Conservation (phyloP, 2,329 filamentous ascomycete species). For the Septoria linicola region DNA sequence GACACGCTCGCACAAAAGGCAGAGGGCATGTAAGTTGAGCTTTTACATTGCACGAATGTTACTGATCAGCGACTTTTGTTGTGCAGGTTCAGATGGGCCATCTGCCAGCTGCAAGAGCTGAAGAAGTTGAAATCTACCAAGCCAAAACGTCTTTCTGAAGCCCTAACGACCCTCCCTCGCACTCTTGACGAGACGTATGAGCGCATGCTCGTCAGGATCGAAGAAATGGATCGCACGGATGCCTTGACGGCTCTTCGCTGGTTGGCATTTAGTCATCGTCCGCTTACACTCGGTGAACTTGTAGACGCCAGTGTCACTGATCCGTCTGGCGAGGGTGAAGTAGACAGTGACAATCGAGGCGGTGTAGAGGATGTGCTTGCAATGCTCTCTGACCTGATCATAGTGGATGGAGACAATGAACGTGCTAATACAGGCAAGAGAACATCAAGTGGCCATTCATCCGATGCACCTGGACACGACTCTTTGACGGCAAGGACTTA, state of each 20-base stretch:
- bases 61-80: neutral
- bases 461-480: no score
- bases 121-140: conserved; percentile 23
- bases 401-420: conserved; percentile 18
- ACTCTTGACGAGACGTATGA: conserved; percentile 33
- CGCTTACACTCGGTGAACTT: conserved; percentile 23
- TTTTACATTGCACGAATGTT: neutral
- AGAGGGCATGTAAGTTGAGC: conserved; percentile 30
- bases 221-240: conserved; percentile 12
- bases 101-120: conserved; percentile 31
- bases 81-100: conserved; percentile 33
- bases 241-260: conserved; percentile 24
- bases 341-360: conserved; percentile 16
- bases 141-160: conserved; percentile 22
- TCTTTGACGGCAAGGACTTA: conserved; percentile 10
- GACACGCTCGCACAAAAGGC: conserved; percentile 24
- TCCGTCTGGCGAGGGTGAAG: conserved; percentile 8
- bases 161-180: conserved; percentile 23
- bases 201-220: conserved; percentile 27
- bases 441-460: no score
- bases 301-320: conserved; percentile 27
- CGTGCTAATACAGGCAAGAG: no score
- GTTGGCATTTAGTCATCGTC: conserved; percentile 27
- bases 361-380: conserved; percentile 16
- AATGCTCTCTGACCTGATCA: conserved; percentile 21